A percentile compares a stretch with the other conserved stretches of the same genome.
Conservation (phyloP, 2,329 filamentous ascomycete genomes). For the Botrytis tulipae region DNA sequence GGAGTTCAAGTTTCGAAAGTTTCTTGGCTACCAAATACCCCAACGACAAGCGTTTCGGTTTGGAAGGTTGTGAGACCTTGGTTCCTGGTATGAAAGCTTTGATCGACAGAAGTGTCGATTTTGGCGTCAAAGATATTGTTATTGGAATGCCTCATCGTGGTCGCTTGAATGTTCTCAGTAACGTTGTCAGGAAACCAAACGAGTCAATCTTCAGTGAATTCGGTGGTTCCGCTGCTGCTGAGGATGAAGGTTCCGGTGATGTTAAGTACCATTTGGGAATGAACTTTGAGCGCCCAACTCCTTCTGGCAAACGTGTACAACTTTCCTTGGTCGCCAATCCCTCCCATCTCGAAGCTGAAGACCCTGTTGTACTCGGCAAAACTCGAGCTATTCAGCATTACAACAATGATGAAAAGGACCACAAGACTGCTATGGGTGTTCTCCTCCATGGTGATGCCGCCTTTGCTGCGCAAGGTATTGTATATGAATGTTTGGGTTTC, state of each 20-base stretch:
- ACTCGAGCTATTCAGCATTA: constrained; percentile 98
- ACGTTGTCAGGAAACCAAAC: constrained; percentile 98
- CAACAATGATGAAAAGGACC: constrained; percentile 92
- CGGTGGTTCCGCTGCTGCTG: constrained; percentile 78
- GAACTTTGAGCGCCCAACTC: constrained; percentile 99
- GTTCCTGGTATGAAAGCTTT: constrained; percentile 99
- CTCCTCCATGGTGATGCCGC: constrained; percentile 96
- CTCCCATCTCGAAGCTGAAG: constrained; percentile 96
- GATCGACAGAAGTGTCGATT: constrained; percentile 97
- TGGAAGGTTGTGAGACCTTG: constrained; percentile 94
- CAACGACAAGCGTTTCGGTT: constrained; percentile 98
- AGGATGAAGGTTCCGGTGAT: constrained; percentile 95
- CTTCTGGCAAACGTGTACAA: constrained; percentile 98
- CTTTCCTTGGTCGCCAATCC: constrained; percentile 97
- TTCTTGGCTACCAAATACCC: constrained; percentile 98
- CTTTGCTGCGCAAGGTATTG: constrained; percentile 92
- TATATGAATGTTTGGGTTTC: constrained; percentile 98
- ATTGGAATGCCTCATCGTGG: constrained; percentile 99
- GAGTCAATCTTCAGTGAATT: constrained; percentile 99
- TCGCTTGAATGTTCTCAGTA: constrained; percentile 94
- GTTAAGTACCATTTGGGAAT: constrained; percentile 99
- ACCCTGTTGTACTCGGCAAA: constrained; percentile 96
- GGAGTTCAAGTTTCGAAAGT: constrained; percentile 95
- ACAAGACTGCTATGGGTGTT: constrained; percentile 89
- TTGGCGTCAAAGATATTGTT: constrained; percentile 97